Evolutionary conservation across 129 eudicot genomes (phyloP).

Genomic region (Silybum marianum): DNA sequence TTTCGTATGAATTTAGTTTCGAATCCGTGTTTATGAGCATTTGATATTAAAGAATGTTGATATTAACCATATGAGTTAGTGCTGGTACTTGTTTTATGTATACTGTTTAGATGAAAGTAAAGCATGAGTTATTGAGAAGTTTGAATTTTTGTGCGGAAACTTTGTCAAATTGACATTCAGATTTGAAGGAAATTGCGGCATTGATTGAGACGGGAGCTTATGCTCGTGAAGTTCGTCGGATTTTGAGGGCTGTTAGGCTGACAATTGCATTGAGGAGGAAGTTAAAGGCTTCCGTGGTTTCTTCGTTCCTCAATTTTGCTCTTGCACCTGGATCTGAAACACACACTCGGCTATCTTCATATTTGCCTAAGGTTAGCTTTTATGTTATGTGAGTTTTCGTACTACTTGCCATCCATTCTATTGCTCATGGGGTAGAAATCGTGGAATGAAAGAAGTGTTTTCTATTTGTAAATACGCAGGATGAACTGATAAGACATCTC

Average conservation of each 20-base stretch:
- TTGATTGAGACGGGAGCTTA: conserved; percentile 91
- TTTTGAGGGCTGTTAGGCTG: conserved; percentile 78
- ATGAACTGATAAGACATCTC: neutral
- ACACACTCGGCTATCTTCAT: conserved; percentile 38
- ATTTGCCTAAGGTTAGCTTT: conserved; percentile 65
- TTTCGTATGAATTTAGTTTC: conserved; percentile 1
- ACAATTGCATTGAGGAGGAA: conserved; percentile 68
- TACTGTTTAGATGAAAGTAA: neutral
- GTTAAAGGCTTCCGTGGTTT: conserved; percentile 34
- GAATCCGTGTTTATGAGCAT: conserved; percentile 13
- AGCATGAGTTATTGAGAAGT: conserved; percentile 6
- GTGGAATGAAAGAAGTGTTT: neutral
- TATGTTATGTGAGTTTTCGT: neutral
- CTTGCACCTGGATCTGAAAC: conserved; percentile 48
- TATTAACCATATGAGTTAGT: neutral
- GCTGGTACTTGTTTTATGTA: neutral
- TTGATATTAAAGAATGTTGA: neutral
- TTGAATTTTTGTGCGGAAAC: conserved; percentile 12
- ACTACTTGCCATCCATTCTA: neutral
- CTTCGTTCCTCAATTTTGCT: conserved; percentile 32
- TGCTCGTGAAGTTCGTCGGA: conserved; percentile 77
- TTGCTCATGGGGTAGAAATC: neutral
- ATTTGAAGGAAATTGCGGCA: conserved; percentile 84
- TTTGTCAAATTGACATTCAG: conserved; percentile 41
- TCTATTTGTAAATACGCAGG: neutral